Conservation (phyloP, 768 basidiomycete genomes). For the Hydnomerulius pinastri region DNA sequence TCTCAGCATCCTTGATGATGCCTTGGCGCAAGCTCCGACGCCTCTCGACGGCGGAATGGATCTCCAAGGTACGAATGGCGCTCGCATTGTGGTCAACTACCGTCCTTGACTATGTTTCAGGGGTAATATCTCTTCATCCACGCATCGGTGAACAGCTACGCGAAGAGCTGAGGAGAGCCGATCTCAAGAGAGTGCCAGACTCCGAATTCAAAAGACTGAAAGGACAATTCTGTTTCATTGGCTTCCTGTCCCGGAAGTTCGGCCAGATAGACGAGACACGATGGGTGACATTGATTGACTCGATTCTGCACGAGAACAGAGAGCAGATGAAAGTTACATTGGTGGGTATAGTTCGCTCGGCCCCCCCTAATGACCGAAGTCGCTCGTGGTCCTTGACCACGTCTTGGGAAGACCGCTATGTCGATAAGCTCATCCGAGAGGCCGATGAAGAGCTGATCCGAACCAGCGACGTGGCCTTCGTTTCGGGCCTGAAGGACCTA, state of each 20-base stretch:
- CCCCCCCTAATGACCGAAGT: background rate
- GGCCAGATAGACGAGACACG: background rate
- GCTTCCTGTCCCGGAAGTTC: constrained; percentile 1
- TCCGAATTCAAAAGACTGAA: constrained; percentile 5
- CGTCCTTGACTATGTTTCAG: background rate
- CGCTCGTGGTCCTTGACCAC: background rate
- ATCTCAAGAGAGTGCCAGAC: background rate
- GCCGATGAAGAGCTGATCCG: background rate
- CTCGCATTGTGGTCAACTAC: background rate
- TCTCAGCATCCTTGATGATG: background rate
- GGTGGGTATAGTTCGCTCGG: background rate
- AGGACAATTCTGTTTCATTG: constrained; percentile 2
- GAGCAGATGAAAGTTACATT: background rate
- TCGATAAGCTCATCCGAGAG: constrained; percentile 1
- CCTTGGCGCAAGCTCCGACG: background rate
- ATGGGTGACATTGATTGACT: background rate
- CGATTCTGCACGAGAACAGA: constrained; percentile 3
- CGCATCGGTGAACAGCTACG: constrained; percentile 2
- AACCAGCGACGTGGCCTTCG: constrained; percentile 1
- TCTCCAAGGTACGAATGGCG: background rate
- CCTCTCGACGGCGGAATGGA: background rate
- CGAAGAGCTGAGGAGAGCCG: background rate
- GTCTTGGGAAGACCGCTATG: background rate
- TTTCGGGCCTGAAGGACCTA: constrained; percentile 1
- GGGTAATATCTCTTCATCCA: constrained; percentile 1